Base-by-base conservation (phyloP, 768 basidiomycete genomes). In the Lactarius tabidus region DNA sequence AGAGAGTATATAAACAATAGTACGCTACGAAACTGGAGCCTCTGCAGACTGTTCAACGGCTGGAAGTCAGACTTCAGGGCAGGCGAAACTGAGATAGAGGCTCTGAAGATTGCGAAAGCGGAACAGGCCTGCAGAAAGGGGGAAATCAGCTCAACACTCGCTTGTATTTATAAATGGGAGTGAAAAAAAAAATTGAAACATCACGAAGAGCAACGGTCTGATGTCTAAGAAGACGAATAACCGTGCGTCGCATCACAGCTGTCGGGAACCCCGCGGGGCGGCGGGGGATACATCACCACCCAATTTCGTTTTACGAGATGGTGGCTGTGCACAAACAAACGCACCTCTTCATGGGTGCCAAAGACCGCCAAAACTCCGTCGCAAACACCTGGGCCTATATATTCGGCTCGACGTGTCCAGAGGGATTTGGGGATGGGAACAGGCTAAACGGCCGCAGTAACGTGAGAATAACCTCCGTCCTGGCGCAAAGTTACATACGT, bases 21-120 rank as follows among this genome's bases (percentile, higher is more conserved):
- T n/a, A 60, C 52, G 7, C 51, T 15, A 38, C 36, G 41, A 33
- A 77, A 58, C 56, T 80, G 76, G 65, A 87, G 73, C 57, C 81
- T 80, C 70, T 77, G 75, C 65, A 89, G 77, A 62, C 84, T 86
- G 60, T 80, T 75, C 63, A 86, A 80, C 10, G 86, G 85, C 70
- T 87, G 83, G 43, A 89, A 78, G 70, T 89, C 86, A 60, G 74
- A 74, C 72, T 88, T 86, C 56, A 87, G 81, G 38, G 86, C 88
- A 52, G 86, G 79, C 17, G 81, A 74, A 43, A 83, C 77, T 33
- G 80, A 77, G 70, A 87, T 41, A 10, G 75, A 71, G 8, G 78
- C 73, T 58, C 79, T 75, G 45, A 83, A 79, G 63, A 86, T 78
- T 39, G 80, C 77, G 63, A 88, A 84, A 54, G 82, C 82, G 63